A percentile compares a stretch with the other conserved stretches of the same genome.
These are phyloP conservation scores for Globisporangium lucens DNA, from an alignment of 352 stramenopile species.

Conservation along the genomic window DNA sequence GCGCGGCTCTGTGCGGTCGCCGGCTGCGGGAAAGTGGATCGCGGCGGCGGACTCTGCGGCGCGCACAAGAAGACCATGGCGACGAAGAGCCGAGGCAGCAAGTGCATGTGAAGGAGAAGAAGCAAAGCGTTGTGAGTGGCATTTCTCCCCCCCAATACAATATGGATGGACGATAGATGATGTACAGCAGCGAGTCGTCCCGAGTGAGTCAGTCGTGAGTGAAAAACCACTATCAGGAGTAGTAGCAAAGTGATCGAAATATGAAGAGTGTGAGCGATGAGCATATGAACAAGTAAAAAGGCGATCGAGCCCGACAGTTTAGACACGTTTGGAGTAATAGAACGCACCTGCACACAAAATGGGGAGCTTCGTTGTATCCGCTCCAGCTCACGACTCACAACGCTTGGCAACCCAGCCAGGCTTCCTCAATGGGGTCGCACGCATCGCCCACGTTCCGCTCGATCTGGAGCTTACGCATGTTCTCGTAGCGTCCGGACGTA, in stretches of 20 bases:
- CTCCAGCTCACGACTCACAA: background rate
- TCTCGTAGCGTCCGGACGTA: slow-evolving; percentile 15
- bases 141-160: background rate
- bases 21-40: slow-evolving; percentile 42
- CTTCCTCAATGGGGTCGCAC: slow-evolving; percentile 15
- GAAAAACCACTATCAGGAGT: background rate
- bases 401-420: slow-evolving; percentile 12
- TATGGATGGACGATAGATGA: background rate
- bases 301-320: background rate
- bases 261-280: slow-evolving; percentile 3
- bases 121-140: background rate
- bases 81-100: background rate
- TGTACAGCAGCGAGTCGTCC: background rate
- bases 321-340: background rate
- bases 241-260: slow-evolving; percentile 2
- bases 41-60: slow-evolving; percentile 46
- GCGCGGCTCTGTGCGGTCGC: slow-evolving; percentile 29
- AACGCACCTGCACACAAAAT: background rate
- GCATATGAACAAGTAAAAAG: background rate
- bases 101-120: background rate
- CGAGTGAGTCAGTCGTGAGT: background rate
- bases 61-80: slow-evolving; percentile 29
- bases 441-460: slow-evolving; percentile 3
- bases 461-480: slow-evolving; percentile 32
- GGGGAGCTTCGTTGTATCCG: background rate